Evolutionary conservation across 495 filamentous ascomycete species (phyloP).

Genomic region (Penicillium lagena): DNA sequence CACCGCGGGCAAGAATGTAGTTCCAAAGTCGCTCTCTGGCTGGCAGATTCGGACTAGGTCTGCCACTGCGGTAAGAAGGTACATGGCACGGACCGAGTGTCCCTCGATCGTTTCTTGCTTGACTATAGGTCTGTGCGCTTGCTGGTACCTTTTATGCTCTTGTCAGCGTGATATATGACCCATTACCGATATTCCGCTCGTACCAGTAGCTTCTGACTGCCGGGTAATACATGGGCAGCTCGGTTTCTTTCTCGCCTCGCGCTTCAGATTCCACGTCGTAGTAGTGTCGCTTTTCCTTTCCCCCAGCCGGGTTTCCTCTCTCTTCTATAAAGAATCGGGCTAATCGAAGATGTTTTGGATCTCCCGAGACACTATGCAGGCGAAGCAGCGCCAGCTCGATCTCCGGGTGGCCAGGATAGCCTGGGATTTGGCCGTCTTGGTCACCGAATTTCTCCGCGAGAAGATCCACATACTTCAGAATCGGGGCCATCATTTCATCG

Average conservation of each 20-base stretch:
- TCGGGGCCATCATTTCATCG: slow-evolving; percentile 41
- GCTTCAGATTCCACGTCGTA: slow-evolving; percentile 46
- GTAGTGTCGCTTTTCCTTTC: slow-evolving; percentile 40
- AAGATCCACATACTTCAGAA: slow-evolving; percentile 49
- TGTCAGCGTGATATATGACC: background rate
- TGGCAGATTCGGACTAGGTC: slow-evolving; percentile 23
- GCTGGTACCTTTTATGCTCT: slow-evolving; percentile 18
- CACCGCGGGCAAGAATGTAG: slow-evolving; percentile 21
- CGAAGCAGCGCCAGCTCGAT: slow-evolving; percentile 54
- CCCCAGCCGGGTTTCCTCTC: slow-evolving; percentile 43
- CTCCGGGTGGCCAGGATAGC: slow-evolving; percentile 56
- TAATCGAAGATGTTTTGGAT: slow-evolving; percentile 40
- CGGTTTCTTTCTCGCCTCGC: slow-evolving; percentile 42
- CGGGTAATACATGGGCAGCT: slow-evolving; percentile 37
- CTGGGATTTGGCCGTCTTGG: slow-evolving; percentile 41
- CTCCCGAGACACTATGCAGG: slow-evolving; percentile 40
- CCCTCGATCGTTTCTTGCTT: slow-evolving; percentile 51
- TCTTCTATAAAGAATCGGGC: slow-evolving; percentile 53
- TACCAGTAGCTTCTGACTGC: slow-evolving; percentile 37
- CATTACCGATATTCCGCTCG: background rate
- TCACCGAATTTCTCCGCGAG: slow-evolving; percentile 43
- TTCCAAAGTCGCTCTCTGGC: slow-evolving; percentile 13
- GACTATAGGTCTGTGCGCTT: slow-evolving; percentile 48
- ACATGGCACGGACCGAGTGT: slow-evolving; percentile 56
- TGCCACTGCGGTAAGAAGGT: slow-evolving; percentile 38